Evolutionary conservation across 306 rosid genomes (phyloP).

Genomic region (Cajanus cajan): DNA sequence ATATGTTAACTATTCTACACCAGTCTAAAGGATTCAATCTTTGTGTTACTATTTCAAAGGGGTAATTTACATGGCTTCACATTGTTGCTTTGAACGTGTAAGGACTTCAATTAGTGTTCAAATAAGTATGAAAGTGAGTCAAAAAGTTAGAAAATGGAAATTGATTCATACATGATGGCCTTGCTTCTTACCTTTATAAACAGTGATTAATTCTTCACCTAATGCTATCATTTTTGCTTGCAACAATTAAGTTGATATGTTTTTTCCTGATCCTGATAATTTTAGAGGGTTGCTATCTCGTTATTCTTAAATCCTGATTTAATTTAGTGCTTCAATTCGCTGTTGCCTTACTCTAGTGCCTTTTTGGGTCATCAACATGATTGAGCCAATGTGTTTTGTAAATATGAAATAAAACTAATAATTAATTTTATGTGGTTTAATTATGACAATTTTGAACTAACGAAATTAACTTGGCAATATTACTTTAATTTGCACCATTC

Average conservation of each 20-base stretch:
- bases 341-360: not conserved
- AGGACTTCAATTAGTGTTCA: too few species aligned
- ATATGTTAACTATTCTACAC: too few species aligned
- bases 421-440: not conserved
- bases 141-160: not conserved
- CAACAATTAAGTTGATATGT: not conserved
- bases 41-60: too few species aligned
- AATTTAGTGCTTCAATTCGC: not conserved
- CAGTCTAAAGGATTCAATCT: too few species aligned
- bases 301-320: not conserved
- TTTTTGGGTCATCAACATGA: not conserved
- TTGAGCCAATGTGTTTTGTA: not conserved
- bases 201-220: not conserved
- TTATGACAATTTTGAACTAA: not conserved
- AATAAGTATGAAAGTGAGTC: too few species aligned
- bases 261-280: not conserved
- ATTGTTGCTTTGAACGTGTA: too few species aligned
- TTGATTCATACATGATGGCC: not conserved
- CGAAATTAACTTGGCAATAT: not conserved
- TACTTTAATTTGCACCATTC: too few species aligned
- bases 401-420: not conserved
- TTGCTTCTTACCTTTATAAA: not conserved
- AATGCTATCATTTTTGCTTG: not conserved
- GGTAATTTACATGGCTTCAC: too few species aligned
- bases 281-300: not conserved